Evolutionary conservation across 495 filamentous ascomycete genomes (phyloP), one percentile per base, ranked within the genome.

Genomic region (Parathielavia hyrcaniae): DNA sequence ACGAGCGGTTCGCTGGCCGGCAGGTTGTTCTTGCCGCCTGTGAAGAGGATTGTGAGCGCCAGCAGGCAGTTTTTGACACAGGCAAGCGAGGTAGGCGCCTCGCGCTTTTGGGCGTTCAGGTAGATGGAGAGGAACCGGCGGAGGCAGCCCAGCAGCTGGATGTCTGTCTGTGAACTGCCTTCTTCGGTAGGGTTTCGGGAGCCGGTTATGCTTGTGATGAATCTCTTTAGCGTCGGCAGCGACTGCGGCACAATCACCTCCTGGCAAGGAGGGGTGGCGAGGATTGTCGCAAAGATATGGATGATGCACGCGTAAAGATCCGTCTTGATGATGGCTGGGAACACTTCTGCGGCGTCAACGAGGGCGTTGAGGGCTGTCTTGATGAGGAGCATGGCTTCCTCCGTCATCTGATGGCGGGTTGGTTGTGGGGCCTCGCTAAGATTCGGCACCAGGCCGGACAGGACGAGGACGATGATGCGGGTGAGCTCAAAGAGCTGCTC

Each of bases 401-500:
- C 90, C 1, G 83, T 84, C 63, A 90, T 79, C 52, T 84, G 81
- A 58, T 85, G 79, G 20, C 88, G 87, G 44, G 83, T 83, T 53
- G 82, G 77, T 41, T 86, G 83, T 16, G 85, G 86, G 5, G 83
- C 75, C 61, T 92, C 91, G 13, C 85, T 83, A 17, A 99, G 77
- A 61, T 90, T 96, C 22, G 93, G 95, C 30, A 99, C 73, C 50
- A 96, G 73, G 1, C 89, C 87, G 4, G 89, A 86, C 19, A 99
- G 79, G 2, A 97, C 91, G 14, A 97, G 78, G 34, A 97, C 93
- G 50, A 97, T 96, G 68, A 95, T 91, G 57, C 91, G 81, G 0
- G 95, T 97, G 44, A 97, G 75, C 69, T 99, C 93, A 65, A 99
- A 99, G 0, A 99, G 80, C 72, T 99, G 93, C 65, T 99, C 95